Base-by-base conservation (phyloP, 2,329 filamentous ascomycete genomes). In the Rhexocercosporidium sp. region DNA sequence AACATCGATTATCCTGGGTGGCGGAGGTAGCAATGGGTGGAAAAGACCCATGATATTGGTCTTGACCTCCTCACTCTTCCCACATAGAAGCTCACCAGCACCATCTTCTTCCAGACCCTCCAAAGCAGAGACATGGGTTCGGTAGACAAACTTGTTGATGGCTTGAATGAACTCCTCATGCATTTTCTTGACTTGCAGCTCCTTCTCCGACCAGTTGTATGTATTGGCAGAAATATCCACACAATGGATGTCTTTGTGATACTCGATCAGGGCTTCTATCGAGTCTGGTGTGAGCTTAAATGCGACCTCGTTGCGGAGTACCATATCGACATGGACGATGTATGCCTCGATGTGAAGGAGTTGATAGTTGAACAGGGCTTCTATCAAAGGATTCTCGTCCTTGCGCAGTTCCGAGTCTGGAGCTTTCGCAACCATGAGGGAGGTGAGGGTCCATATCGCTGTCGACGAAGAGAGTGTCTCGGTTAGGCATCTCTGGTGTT, bases 281-380 rank as follows among this genome's bases (percentile, higher is more conserved):
- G 94, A 94, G 79, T 98, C 96, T 66, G 90, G 88, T 27, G 94
- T 98, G 77, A 99, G 87, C 87, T 99, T 99, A 87, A 94, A 98
- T 73, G 94, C 96, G 77, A 99, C 94, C 83, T 98, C 96, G 79
- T 97, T 96, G 81, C 94, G 92, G 76, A 96, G 89, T 68, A 99
- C 95, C 94, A 98, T 97, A 83, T 99, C 96, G 81, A 99, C 94
- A 81, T 98, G 95, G 69, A 99, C 96, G 75, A 98, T 95, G 80
- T 99, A 99, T 62, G 96, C 96, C 82, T 98, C 94, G 75, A 98
- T 84, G 79, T 97, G 93, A 77, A 97, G 84, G 77, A 97, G 88
- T 83, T 96, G 92, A 81, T 95, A 96, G 86, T 96, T 96, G 86
- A 92, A 93, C 70, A 97, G 83, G 71, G 92, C 92, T 81, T 97